Evolutionary conservation across 2,329 filamentous ascomycete genomes (phyloP).

Genomic region (Coniella vitis): DNA sequence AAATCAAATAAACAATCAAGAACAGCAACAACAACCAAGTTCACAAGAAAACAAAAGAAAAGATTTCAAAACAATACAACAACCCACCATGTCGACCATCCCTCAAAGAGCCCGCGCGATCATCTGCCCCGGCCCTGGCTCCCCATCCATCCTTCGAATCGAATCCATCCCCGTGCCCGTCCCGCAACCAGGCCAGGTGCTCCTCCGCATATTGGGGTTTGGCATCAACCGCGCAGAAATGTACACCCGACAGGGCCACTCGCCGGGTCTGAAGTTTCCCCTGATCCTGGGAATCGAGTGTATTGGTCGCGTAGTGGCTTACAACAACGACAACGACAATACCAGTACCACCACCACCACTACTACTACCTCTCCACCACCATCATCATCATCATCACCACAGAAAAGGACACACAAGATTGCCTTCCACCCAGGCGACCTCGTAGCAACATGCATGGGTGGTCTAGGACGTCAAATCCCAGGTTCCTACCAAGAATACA

Average conservation of each 20-base stretch:
- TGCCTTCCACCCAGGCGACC: constrained; percentile 32
- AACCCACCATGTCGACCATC: constrained; percentile 9
- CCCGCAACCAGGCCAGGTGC: constrained; percentile 29
- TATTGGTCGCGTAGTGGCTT: constrained; percentile 30
- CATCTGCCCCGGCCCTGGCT: constrained; percentile 32
- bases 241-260: constrained; percentile 39
- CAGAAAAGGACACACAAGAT: too few species aligned
- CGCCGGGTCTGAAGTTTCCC: constrained; percentile 32
- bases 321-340: too few species aligned
- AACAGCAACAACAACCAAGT: too few species aligned
- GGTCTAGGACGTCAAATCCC: constrained; percentile 40
- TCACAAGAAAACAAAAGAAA: neutral
- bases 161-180: constrained; percentile 31
- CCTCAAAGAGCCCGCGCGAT: constrained; percentile 35
- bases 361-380: constrained; percentile 22
- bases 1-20: too few species aligned
- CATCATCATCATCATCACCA: constrained; percentile 21
- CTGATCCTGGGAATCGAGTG: constrained; percentile 41
- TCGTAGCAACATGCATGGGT: constrained; percentile 41
- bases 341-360: constrained; percentile 16
- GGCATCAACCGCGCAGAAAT: constrained; percentile 40
- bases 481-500: constrained; percentile 44
- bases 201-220: constrained; percentile 35
- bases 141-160: constrained; percentile 32
- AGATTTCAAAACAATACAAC: too few species aligned